phyloP scores from a whole-genome alignment of 768 basidiomycete species.

The Krasilnikovozyma curviuscula region DNA sequence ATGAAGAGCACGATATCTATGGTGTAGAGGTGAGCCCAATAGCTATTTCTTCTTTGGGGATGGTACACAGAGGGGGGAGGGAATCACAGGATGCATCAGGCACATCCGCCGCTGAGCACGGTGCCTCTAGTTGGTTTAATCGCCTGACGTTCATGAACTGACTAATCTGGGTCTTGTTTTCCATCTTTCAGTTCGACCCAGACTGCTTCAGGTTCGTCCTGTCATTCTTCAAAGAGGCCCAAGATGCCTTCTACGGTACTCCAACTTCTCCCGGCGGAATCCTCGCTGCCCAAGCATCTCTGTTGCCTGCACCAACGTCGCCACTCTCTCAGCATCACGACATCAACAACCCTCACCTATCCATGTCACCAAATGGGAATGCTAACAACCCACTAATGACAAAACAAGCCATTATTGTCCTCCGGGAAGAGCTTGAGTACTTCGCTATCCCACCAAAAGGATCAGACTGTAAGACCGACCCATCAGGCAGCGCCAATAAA shows the following conservation, averaged over 20 bases:
- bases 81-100: too few species aligned
- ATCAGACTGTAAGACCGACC: conserved; percentile 31
- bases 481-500: conserved; percentile 59
- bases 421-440: conserved; percentile 94
- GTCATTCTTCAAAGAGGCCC: conserved; percentile 71
- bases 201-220: conserved; percentile 89
- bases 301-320: conserved; percentile 38
- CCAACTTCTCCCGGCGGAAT: conserved; percentile 44
- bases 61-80: too few species aligned
- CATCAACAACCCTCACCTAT: conserved; percentile 32
- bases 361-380: conserved; percentile 29
- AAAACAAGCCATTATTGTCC: conserved; percentile 95
- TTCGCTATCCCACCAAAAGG: conserved; percentile 78
- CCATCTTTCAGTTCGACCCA: conserved; percentile 70
- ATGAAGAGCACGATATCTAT: conserved; percentile 70
- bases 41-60: too few species aligned
- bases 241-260: conserved; percentile 81
- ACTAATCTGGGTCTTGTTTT: conserved; percentile 1
- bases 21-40: conserved; percentile 80
- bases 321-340: conserved; percentile 1
- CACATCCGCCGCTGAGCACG: too few species aligned
- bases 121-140: too few species aligned
- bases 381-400: conserved; percentile 71
- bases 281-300: conserved; percentile 26
- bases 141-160: too few species aligned